A percentile compares a stretch with the other conserved stretches of the same genome.
These are phyloP conservation scores for Candida orba DNA, from an alignment of 805 yeast genomes.

Conservation along the genomic window DNA sequence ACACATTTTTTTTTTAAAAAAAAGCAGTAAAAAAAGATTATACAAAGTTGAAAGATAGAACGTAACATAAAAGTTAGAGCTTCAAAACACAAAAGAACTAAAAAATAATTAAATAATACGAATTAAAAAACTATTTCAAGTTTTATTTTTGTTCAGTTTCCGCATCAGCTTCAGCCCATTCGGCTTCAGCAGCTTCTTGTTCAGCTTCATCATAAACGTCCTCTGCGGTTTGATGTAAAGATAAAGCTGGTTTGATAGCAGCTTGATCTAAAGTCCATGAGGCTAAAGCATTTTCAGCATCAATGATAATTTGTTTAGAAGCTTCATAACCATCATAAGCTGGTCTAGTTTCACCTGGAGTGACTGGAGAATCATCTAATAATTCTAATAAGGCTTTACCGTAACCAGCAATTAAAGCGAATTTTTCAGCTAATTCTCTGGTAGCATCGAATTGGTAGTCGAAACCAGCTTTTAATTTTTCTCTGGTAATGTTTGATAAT, in stretches of 20 bases:
- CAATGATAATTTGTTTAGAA: conserved; percentile 94
- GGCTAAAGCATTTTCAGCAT: conserved; percentile 91
- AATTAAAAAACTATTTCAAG: conserved; percentile 2
- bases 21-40: not conserved
- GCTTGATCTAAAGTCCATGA: conserved; percentile 96
- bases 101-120: not conserved
- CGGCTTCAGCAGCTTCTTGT: conserved; percentile 41
- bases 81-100: not conserved
- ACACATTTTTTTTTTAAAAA: not conserved
- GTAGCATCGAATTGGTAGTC: conserved; percentile 93
- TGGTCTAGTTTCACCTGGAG: conserved; percentile 98
- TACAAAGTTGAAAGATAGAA: not conserved
- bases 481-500: conserved; percentile 95
- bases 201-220: conserved; percentile 46
- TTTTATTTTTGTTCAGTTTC: conserved; percentile 26
- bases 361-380: conserved; percentile 93
- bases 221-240: conserved; percentile 48
- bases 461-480: conserved; percentile 95
- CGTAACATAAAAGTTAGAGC: not conserved
- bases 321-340: conserved; percentile 98
- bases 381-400: conserved; percentile 96
- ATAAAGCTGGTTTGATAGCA: conserved; percentile 83
- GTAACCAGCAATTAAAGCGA: conserved; percentile 96
- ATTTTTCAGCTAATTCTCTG: conserved; percentile 92
- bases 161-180: conserved; percentile 39